These are phyloP conservation scores for Cladorrhinum sp. DNA, from an alignment of 2,329 filamentous ascomycete species.

Conservation along the genomic window DNA sequence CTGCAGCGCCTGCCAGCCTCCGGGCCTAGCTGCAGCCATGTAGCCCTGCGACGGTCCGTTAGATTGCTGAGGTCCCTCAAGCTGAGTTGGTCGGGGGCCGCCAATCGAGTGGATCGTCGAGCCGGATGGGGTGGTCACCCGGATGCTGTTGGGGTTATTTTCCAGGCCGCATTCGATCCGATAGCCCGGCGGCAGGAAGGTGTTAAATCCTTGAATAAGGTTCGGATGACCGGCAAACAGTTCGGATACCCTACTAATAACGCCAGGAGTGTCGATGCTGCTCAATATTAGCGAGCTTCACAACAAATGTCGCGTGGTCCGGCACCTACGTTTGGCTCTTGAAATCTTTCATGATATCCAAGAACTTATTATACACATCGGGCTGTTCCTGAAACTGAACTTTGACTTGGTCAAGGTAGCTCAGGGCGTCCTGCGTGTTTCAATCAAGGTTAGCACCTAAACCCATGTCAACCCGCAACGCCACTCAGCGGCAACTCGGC, in stretches of 20 bases:
- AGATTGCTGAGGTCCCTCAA: slow-evolving; percentile 41
- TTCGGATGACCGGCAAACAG: slow-evolving; percentile 94
- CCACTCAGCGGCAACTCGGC: slow-evolving; percentile 28
- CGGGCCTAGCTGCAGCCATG: slow-evolving; percentile 36
- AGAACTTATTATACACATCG: slow-evolving; percentile 93
- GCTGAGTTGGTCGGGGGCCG: slow-evolving; percentile 45
- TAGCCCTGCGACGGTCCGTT: slow-evolving; percentile 41
- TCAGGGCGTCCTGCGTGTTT: slow-evolving; percentile 64
- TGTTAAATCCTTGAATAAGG: slow-evolving; percentile 96
- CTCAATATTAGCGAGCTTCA: slow-evolving; percentile 15
- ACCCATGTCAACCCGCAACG: not conserved
- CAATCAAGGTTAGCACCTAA: slow-evolving; percentile 27
- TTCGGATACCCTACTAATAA: slow-evolving; percentile 93
- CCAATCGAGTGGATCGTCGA: slow-evolving; percentile 88
- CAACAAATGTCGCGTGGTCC: not conserved
- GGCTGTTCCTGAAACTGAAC: slow-evolving; percentile 96
- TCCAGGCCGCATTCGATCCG: slow-evolving; percentile 93
- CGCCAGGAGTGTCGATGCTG: slow-evolving; percentile 92
- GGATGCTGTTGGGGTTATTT: slow-evolving; percentile 91
- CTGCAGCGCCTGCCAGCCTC: slow-evolving; percentile 54
- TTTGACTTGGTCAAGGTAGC: slow-evolving; percentile 97
- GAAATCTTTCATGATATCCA: slow-evolving; percentile 99
- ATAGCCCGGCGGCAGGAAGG: slow-evolving; percentile 92
- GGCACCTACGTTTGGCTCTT: slow-evolving; percentile 84
- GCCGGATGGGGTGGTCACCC: slow-evolving; percentile 96